phyloP scores from a whole-genome alignment of 192 early-diverging fungal genomes.

The Polychytrium aggregatum region DNA sequence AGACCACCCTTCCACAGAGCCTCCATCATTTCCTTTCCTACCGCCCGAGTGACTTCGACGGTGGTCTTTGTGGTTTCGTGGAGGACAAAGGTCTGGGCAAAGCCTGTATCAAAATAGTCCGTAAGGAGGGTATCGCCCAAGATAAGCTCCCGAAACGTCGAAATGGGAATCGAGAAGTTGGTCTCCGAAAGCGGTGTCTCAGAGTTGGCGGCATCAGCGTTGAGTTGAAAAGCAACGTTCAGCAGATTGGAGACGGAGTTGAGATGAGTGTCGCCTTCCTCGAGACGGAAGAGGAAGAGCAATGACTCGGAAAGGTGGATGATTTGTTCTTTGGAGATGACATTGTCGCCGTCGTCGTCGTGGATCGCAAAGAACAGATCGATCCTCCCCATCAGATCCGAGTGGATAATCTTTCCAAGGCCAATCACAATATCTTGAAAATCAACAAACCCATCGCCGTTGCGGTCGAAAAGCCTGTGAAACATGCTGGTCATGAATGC shows the following conservation, averaged over 20 bases:
- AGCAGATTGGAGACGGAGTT: conserved; percentile 46
- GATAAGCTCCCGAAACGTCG: conserved; percentile 68
- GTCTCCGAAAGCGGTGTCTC: conserved; percentile 10
- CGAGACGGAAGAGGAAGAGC: conserved; percentile 58
- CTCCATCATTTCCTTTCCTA: conserved; percentile 30
- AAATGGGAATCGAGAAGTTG: conserved; percentile 30
- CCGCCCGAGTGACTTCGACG: conserved; percentile 17
- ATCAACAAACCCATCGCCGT: conserved; percentile 43
- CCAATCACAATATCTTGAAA: conserved; percentile 73
- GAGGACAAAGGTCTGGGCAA: conserved; percentile 47
- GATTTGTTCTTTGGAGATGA: conserved; percentile 64
- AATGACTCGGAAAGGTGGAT: conserved; percentile 77
- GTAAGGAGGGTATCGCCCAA: conserved; percentile 78
- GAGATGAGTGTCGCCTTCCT: conserved; percentile 47
- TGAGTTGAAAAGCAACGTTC: no score
- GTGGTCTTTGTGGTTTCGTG: conserved; percentile 35
- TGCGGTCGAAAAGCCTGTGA: conserved; percentile 35
- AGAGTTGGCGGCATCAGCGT: no score
- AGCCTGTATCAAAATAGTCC: conserved; percentile 66
- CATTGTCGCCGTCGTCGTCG: conserved; percentile 52
- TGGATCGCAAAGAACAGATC: conserved; percentile 76
- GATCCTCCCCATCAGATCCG: conserved; percentile 67
- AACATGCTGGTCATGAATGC: conserved; percentile 27
- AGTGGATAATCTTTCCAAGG: conserved; percentile 60
- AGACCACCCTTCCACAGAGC: conserved; percentile 23